Evolutionary conservation across 768 basidiomycete genomes (phyloP), one percentile per base, ranked within the genome.

Genomic region (Pisolithus tinctorius): DNA sequence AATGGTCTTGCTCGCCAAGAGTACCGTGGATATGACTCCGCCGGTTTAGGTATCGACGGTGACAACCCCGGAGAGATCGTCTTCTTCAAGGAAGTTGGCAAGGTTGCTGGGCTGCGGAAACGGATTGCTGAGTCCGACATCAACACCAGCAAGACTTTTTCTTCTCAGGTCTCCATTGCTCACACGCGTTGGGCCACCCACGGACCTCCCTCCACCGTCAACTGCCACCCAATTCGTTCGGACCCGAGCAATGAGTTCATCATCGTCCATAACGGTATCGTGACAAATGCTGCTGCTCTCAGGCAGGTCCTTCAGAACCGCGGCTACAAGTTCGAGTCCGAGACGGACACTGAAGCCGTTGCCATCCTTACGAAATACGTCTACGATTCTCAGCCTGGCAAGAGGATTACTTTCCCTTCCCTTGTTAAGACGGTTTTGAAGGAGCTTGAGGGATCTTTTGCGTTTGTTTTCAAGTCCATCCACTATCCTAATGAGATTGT

Each of bases 181-280:
- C 96, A 99, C 73, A 99, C 96, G 11, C 90, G 96, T 58, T 99
- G 96, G 96, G 96, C 96, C 2, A 99, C 96, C 17, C 96, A 99
- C 65, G 96, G 96, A 36, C 81, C 84, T 17, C 94, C 93, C 20
- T 87, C 85, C 4, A 78, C 82, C 48, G 69, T 78, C 61, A 99
- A 99, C 72, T 98, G 95, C 73, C 96, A 99, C 69, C 96, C 96
- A 49, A 82, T 96, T 61, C 84, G 84, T 61, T 89, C 88, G 14
- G 93, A 95, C 62, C 72, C 80, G 25, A 75, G 69, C 49, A 74
- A 79, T 53, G 93, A 97, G 63, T 98, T 99, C 74, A 82, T 84
- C 52, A 72, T 98, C 60, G 94, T 99, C 26, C 96, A 99, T 80
- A 98, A 99, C 61, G 96, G 96, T 64, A 98, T 98, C 65, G 94